A percentile compares a stretch with the other conserved stretches of the same genome.
phyloP scores from a whole-genome alignment of 2,329 filamentous ascomycete genomes.

The Trichoderma asperellum region DNA sequence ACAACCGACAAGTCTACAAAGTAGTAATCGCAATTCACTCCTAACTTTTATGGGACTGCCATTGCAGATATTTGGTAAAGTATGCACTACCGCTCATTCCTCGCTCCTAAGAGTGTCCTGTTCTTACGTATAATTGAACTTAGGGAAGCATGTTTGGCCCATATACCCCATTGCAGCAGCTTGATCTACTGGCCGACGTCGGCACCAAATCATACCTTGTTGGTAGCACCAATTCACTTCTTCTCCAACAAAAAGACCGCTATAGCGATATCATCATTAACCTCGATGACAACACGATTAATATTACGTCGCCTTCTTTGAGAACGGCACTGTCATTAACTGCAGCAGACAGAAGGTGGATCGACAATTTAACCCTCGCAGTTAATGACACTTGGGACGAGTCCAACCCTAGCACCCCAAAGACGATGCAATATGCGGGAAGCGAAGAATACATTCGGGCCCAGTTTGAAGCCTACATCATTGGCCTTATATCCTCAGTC shows the following conservation, averaged over 20 bases:
- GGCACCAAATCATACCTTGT: slow-evolving; percentile 97
- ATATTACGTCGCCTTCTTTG: slow-evolving; percentile 79
- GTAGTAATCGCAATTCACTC: slow-evolving; percentile 87
- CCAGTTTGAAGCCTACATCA: slow-evolving; percentile 95
- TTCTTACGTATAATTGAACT: slow-evolving; percentile 30
- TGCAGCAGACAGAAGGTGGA: slow-evolving; percentile 89
- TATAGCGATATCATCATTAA: slow-evolving; percentile 98
- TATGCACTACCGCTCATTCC: slow-evolving; percentile 39
- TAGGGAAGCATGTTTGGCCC: slow-evolving; percentile 93
- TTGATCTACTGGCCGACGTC: slow-evolving; percentile 90
- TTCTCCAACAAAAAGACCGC: slow-evolving; percentile 90
- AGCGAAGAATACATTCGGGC: slow-evolving; percentile 97
- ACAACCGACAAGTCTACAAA: slow-evolving; percentile 82
- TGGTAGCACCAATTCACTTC: slow-evolving; percentile 91
- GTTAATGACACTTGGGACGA: slow-evolving; percentile 98
- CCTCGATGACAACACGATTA: slow-evolving; percentile 85
- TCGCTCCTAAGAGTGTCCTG: background rate
- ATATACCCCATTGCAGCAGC: slow-evolving; percentile 93
- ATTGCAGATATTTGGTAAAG: slow-evolving; percentile 92
- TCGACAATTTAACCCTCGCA: slow-evolving; percentile 90
- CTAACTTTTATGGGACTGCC: slow-evolving; percentile 94
- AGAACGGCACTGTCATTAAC: slow-evolving; percentile 77
- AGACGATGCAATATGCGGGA: slow-evolving; percentile 90
- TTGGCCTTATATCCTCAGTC: slow-evolving; percentile 83
- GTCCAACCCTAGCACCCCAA: slow-evolving; percentile 83